These are phyloP conservation scores for Phanerodontia chrysosporium DNA, from an alignment of 768 basidiomycete species.

Conservation along the genomic window DNA sequence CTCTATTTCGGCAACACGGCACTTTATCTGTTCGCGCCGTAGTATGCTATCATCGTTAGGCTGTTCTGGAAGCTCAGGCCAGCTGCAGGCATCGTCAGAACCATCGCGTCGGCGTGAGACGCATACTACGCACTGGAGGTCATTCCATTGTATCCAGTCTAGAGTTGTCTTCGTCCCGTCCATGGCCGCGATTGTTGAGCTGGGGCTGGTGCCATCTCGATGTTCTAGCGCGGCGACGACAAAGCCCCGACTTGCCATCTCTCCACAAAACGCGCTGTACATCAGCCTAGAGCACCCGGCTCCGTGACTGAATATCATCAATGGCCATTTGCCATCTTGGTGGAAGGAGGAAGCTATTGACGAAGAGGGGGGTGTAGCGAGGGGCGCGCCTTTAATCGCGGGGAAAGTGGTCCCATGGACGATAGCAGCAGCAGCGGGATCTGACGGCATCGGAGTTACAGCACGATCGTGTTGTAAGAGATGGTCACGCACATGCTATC, in stretches of 20 bases:
- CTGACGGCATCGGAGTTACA: neutral
- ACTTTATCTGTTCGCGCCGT: conserved; percentile 27
- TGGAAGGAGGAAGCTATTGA: neutral
- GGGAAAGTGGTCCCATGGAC: conserved; percentile 30
- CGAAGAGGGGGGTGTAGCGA: conserved; percentile 13
- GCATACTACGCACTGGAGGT: conserved; percentile 18
- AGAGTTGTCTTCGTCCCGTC: conserved; percentile 20
- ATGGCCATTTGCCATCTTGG: conserved; percentile 25
- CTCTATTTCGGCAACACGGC: conserved; percentile 38
- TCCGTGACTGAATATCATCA: conserved; percentile 45
- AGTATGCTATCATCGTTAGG: conserved; percentile 29
- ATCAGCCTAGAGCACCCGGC: conserved; percentile 36
- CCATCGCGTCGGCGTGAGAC: neutral
- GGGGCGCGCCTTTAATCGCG: conserved; percentile 20
- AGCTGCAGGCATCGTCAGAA: neutral
- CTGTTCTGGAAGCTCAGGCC: conserved; percentile 28
- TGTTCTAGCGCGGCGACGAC: conserved; percentile 44
- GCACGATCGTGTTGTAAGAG: neutral
- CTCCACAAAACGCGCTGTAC: conserved; percentile 39
- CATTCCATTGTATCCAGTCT: conserved; percentile 27
- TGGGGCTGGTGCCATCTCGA: conserved; percentile 41
- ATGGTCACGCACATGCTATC: conserved; percentile 5
- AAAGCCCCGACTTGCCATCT: conserved; percentile 40
- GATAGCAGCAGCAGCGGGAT: conserved; percentile 22
- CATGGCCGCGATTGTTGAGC: conserved; percentile 17